These are phyloP conservation scores for Curvularia eragrostidis DNA, from an alignment of 2,329 filamentous ascomycete species.

Conservation along the genomic window DNA sequence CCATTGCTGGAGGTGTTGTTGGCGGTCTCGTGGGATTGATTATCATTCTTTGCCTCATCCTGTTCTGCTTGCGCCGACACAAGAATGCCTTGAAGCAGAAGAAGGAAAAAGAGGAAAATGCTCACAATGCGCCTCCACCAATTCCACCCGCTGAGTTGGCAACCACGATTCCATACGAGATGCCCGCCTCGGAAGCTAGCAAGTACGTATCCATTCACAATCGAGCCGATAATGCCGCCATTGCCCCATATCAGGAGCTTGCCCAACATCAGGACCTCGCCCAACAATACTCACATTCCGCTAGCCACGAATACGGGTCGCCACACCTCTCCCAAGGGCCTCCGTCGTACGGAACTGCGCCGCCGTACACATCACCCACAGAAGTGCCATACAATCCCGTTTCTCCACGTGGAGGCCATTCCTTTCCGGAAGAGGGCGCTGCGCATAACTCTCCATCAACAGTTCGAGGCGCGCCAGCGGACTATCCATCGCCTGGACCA, in stretches of 20 bases:
- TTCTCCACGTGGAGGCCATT: constrained; percentile 22
- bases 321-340: constrained; percentile 27
- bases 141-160: constrained; percentile 43
- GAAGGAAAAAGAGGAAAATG: constrained; percentile 7
- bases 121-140: constrained; percentile 1
- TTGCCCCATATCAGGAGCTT: constrained; percentile 23
- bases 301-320: constrained; percentile 29
- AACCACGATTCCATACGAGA: constrained; percentile 40
- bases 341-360: constrained; percentile 20
- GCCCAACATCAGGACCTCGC: constrained; percentile 21
- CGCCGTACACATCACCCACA: constrained; percentile 24
- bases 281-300: constrained; percentile 30
- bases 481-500: constrained; percentile 26
- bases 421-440: constrained; percentile 20
- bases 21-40: constrained; percentile 48
- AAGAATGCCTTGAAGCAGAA: constrained; percentile 41
- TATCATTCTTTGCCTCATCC: constrained; percentile 40
- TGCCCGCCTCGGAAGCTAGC: constrained; percentile 30
- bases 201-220: constrained; percentile 42
- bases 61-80: constrained; percentile 47
- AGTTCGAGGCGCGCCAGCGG: constrained; percentile 30
- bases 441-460: constrained; percentile 25
- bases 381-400: constrained; percentile 12
- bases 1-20: constrained; percentile 52
- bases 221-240: constrained; percentile 24